These are phyloP conservation scores for Brassica cretica DNA, from an alignment of 345 rosid genomes.

Conservation along the genomic window DNA sequence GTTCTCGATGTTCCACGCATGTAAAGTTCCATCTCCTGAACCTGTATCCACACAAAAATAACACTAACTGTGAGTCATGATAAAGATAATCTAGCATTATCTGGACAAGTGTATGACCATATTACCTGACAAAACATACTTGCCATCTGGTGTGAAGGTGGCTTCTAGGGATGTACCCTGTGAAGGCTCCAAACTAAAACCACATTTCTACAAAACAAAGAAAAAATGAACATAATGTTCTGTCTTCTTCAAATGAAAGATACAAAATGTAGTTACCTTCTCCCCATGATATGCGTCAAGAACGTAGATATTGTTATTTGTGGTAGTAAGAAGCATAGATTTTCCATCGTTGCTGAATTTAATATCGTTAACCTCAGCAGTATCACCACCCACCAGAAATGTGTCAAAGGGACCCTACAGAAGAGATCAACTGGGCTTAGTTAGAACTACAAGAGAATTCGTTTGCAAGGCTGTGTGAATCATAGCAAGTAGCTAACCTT, in stretches of 20 bases:
- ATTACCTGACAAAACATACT: slow-evolving; percentile 88
- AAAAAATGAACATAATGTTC: background rate
- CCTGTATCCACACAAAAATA: slow-evolving; percentile 45
- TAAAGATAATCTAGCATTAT: background rate
- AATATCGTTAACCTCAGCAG: slow-evolving; percentile 90
- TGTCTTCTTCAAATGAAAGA: slow-evolving; percentile 4
- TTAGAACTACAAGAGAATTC: background rate
- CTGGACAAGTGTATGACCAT: slow-evolving; percentile 4
- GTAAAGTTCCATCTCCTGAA: slow-evolving; percentile 91
- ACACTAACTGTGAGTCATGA: slow-evolving; percentile 8
- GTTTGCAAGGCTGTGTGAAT: background rate
- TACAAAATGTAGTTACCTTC: slow-evolving; percentile 55
- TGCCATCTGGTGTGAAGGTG: slow-evolving; percentile 96
- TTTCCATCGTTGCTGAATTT: slow-evolving; percentile 98
- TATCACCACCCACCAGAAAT: slow-evolving; percentile 96
- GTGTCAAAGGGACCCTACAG: slow-evolving; percentile 93
- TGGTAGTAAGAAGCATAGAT: slow-evolving; percentile 92
- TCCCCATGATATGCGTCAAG: slow-evolving; percentile 97
- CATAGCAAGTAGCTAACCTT: slow-evolving; percentile 54
- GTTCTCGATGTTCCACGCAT: slow-evolving; percentile 81
- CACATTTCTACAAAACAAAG: slow-evolving; percentile 65
- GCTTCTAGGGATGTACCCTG: slow-evolving; percentile 78
- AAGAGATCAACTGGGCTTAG: slow-evolving; percentile 23
- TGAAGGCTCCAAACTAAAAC: slow-evolving; percentile 88
- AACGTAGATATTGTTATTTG: slow-evolving; percentile 77